Base-by-base conservation (phyloP, 2,329 filamentous ascomycete species). In the Sclerotinia nivalis region DNA sequence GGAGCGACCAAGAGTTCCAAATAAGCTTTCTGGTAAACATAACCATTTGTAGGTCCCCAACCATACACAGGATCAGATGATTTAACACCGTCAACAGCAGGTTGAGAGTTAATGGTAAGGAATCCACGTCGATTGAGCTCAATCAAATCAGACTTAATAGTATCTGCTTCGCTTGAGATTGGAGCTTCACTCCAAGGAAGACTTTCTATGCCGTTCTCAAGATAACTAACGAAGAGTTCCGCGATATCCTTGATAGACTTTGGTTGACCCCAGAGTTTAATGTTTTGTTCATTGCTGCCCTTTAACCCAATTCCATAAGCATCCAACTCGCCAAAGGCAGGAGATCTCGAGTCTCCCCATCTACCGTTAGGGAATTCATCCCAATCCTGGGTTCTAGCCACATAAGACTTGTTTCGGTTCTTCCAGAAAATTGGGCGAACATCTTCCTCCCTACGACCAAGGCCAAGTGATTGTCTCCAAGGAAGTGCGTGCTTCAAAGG, bases 351-450 rank as follows among this genome's bases (percentile, higher is more conserved):
- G 81, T 99, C 96, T 81, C 96, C 96, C 96, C 96, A 99, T 80
- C 96, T 91, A 60, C 96, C 96, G 84, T 99, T 99, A 69, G 96
- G 96, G 77, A 97, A 99, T 80, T 99, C 96, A 77, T 99, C 96
- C 96, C 96, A 99, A 75, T 97, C 95, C 79, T 97, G 94, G 0
- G 96, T 99, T 69, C 96, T 93, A 69, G 93, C 89, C 69, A 99
- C 90, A 77, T 99, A 99, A 5, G 94, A 97, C 78, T 96, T 93
- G 82, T 97, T 96, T 70, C 96, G 89, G 82, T 98, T 97, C 76
- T 95, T 90, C 96, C 96, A 99, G 86, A 99, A 99, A 75, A 99
- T 97, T 47, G 96, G 96, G 67, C 96, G 92, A 56, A 99, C 96
- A 78, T 97, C 97, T 82, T 99, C 96, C 61, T 93, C 92, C 76